Conservation (phyloP, 2,329 filamentous ascomycete species). For the Didymella lethalis region DNA sequence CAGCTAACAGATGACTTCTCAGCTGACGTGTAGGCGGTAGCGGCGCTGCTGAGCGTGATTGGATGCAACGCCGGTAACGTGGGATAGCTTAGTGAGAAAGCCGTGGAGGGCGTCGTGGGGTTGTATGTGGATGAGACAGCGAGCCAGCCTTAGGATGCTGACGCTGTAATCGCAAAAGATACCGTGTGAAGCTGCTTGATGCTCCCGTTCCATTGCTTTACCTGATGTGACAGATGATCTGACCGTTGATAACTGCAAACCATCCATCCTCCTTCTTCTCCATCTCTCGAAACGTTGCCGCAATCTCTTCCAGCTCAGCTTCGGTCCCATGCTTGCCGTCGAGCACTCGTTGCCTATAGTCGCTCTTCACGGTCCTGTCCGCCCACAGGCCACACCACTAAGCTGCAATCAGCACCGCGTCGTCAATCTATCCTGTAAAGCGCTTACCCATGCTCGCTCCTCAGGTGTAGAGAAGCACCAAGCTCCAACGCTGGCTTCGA, state of each 20-base stretch:
- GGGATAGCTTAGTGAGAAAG: not conserved
- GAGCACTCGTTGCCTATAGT: slow-evolving; percentile 48
- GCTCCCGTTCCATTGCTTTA: slow-evolving; percentile 7
- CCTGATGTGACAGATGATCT: slow-evolving; percentile 49
- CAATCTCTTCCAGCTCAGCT: slow-evolving; percentile 52
- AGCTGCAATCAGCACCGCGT: not conserved
- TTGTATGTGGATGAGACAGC: not conserved
- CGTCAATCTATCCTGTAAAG: not conserved
- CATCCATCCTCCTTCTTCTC: slow-evolving; percentile 53
- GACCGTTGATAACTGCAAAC: slow-evolving; percentile 54
- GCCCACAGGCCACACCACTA: slow-evolving; percentile 53
- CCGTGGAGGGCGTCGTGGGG: not conserved
- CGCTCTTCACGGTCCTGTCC: slow-evolving; percentile 47
- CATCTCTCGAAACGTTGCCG: slow-evolving; percentile 52
- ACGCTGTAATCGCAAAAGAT: not conserved
- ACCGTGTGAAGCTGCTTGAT: not conserved
- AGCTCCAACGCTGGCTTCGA: slow-evolving; percentile 51
- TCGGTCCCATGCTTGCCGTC: slow-evolving; percentile 50
- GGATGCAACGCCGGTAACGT: slow-evolving; percentile 17
- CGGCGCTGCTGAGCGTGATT: slow-evolving; percentile 33
- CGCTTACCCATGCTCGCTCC: slow-evolving; percentile 41
- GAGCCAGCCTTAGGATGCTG: not conserved
- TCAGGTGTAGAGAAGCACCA: slow-evolving; percentile 54
- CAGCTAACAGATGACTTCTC: slow-evolving; percentile 40
- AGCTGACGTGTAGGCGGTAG: slow-evolving; percentile 42